Conservation (phyloP, 306 rosid species). For the Herpetospermum pedunculosum region DNA sequence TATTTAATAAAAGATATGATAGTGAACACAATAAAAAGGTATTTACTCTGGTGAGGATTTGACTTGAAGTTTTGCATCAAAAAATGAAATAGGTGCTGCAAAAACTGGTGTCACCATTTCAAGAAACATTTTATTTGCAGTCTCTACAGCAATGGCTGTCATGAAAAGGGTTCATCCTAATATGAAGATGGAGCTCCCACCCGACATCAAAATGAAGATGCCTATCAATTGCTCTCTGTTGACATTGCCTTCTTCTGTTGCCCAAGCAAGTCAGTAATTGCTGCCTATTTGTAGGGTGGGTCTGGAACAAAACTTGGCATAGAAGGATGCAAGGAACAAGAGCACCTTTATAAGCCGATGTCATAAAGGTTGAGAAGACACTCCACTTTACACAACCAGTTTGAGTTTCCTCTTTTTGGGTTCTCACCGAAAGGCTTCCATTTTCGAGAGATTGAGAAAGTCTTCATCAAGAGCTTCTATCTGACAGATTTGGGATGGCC, state of each 20-base stretch:
- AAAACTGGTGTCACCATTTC: too few species aligned
- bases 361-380: slow-evolving; percentile 69
- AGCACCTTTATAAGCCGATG: slow-evolving; percentile 63
- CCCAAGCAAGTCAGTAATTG: slow-evolving; percentile 95
- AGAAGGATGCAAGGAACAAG: slow-evolving; percentile 71
- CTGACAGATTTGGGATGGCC: slow-evolving; percentile 25
- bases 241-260: slow-evolving; percentile 41
- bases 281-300: slow-evolving; percentile 75
- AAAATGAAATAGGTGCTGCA: too few species aligned
- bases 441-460: slow-evolving; percentile 17
- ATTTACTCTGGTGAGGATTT: too few species aligned
- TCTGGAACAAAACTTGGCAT: slow-evolving; percentile 72
- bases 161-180: too few species aligned
- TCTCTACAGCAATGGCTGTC: too few species aligned
- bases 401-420: slow-evolving; percentile 55
- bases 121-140: too few species aligned
- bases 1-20: too few species aligned
- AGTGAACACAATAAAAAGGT: too few species aligned
- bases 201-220: slow-evolving; percentile 48
- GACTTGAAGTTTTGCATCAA: too few species aligned
- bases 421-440: slow-evolving; percentile 13
- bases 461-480: slow-evolving; percentile 44
- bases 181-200: slow-evolving; percentile 86
- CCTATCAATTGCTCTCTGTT: slow-evolving; percentile 36
- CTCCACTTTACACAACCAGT: too few species aligned